Evolutionary conservation across 2,329 filamentous ascomycete genomes (phyloP), one percentile per base, ranked within the genome.

Genomic region (Exophiala lecanii-corni): DNA sequence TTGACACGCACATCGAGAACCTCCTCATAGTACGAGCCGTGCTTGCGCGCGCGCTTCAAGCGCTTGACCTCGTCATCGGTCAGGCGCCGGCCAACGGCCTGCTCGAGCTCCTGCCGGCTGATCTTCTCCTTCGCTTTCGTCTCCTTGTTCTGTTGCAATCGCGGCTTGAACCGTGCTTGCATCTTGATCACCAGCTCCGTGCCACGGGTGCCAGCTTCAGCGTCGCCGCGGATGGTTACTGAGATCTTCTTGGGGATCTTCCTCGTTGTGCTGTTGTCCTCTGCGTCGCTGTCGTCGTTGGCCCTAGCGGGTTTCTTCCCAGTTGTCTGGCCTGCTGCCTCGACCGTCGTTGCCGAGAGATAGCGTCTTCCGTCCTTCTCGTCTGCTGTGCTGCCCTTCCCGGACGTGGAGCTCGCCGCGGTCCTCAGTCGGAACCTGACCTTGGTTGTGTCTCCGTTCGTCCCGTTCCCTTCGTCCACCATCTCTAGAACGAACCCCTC

Each of bases 91-190:
- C 89, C 89, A 0, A 84, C 87, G 2, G 84, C 81, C 34, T 81
- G 81, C 67, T 96, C 89, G 35, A 96, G 69, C 66, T 96, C 88
- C 58, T 83, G 83, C 49, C 86, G 76, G 58, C 82, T 91, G 44
- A 98, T 86, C 70, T 91, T 94, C 57, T 91, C 82, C 55, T 77
- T 75, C 0, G 86, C 84, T 69, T 85, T 92, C 52, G 87, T 85
- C 61, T 89, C 88, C 67, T 89, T 94, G 1, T 75, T 78, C 7
- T 83, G 83, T 65, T 84, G 86, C 34, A 92, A 65, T 50, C 78
- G 77, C 6, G 91, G 89, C 72, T 96, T 96, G 71, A 94, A 97
- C 38, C 86, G 76, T 16, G 91, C 88, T 69, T 97, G 91, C 89
- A 97, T 96, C 41, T 89, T 84, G 57, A 97, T 78, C 37, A 87